Base-by-base conservation (phyloP, 139 green algal species). In the Chlorella sp. region DNA sequence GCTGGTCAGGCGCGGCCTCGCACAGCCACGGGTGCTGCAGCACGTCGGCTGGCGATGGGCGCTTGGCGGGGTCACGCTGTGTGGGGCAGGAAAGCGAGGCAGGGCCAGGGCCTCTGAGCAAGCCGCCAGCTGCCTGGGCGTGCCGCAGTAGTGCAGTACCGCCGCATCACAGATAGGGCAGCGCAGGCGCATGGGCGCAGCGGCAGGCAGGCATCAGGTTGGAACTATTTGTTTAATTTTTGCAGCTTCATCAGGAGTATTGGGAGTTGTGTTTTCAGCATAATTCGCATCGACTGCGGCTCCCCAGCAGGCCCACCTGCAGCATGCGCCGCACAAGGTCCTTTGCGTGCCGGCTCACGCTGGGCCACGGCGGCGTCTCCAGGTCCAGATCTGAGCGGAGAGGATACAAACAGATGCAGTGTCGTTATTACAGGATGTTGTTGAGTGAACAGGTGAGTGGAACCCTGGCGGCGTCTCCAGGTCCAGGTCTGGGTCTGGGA, bases 291-390 rank as follows among this genome's bases (percentile, higher is more conserved):
- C 36, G 48, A 36, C 0, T 16, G 17, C 4, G 2, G 16, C 32
- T 0, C 7, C 7, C 22, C 72, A 26, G 72, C 8, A 13, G 38
- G 38, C 54, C 5, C 77, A 83, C 77, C 77, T 85, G 81, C 68
- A 93, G 82, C 85, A 93, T 87, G 41, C 64, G 69, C 6, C 41
- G 76, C 64, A 93, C 87, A 24, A 92, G 85, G 75, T 91, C 89
- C 76, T 93, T 90, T 24, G 84, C 87, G 5, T 56, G 19, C 0
- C 28, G 48, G 9, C 84, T 90, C 17, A 92, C 73, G 1, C 40
- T 46, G 22, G 90, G 87, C 90, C 90, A 93, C 1, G 90, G 87
- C 8, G 77, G 30, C 22, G 82, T 87, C 64, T 82, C 76, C 17
- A 92, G 85, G 79, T 93, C 87, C 30, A 90, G 9, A 16, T 91